These are phyloP conservation scores for Pulveroboletus sp. DNA, from an alignment of 768 basidiomycete genomes.

Conservation along the genomic window DNA sequence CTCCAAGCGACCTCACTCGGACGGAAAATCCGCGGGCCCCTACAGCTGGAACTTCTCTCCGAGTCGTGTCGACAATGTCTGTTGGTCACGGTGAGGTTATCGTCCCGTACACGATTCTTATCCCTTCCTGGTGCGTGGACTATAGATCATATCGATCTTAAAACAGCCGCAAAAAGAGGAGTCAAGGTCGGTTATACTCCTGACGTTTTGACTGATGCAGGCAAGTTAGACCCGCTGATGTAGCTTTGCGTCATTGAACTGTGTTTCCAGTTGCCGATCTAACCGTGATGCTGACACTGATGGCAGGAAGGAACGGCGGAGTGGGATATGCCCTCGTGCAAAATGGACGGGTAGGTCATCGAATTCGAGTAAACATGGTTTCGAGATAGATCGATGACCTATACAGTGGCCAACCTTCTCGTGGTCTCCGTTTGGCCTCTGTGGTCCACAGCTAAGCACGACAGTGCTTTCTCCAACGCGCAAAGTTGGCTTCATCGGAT, in stretches of 20 bases:
- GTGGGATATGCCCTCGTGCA: conserved; percentile 61
- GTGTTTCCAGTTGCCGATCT: conserved; percentile 78
- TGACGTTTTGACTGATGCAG: conserved; percentile 89
- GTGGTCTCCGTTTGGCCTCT: conserved; percentile 83
- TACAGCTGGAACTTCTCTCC: conserved; percentile 67
- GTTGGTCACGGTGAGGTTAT: conserved; percentile 69
- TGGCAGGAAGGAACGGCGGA: conserved; percentile 83
- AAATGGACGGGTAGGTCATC: conserved; percentile 52
- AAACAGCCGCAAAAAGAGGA: conserved; percentile 51
- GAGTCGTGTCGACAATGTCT: conserved; percentile 90
- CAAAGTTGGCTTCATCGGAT: conserved; percentile 88
- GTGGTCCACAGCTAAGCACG: conserved; percentile 75
- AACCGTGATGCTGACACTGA: conserved; percentile 84
- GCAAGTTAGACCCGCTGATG: conserved; percentile 32
- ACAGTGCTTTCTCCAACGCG: conserved; percentile 45
- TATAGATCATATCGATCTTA: conserved; percentile 78
- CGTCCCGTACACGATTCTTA: not conserved
- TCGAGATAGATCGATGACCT: not conserved
- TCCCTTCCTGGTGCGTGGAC: not conserved
- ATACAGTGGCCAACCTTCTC: conserved; percentile 70
- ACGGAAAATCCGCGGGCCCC: not conserved
- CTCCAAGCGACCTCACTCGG: not conserved
- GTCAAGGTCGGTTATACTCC: conserved; percentile 89
- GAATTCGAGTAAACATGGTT: not conserved
- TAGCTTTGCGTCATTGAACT: not conserved